Base-by-base conservation (phyloP, 148 eudicot genomes). In the Silene latifolia region DNA sequence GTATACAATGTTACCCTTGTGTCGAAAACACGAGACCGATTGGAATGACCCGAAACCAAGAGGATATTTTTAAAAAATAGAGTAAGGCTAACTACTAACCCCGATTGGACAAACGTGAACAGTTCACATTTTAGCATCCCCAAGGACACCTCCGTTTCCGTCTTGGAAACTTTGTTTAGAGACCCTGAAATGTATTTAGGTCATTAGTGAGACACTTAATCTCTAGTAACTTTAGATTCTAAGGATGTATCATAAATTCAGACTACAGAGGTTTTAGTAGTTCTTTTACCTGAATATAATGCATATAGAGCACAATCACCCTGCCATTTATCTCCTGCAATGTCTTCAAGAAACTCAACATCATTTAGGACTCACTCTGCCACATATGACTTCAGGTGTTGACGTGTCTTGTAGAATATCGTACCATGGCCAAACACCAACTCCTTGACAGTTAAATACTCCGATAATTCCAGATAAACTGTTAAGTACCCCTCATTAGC, bases 381-480 rank as follows among this genome's bases (percentile, higher is more conserved):
- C 83, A 7, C 83, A 73, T 1, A 83, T 71, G 23, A 74, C 63
- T 61, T 74, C 71, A 70, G 79, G 54, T 60, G 72, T 15, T 12
- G 67, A 60, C 44, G 44, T 59, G 23, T 72, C 83, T 44, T 63
- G 46, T 8, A 77, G 32, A 3, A 60, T 73, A 47, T 71, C 72
- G 60, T 79, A 78, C 74, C 85, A 24, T 51, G 89, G 87, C 89
- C 89, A 86, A 44, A 91, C 89, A 44, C 98, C 98, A 14, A 90
- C 98, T 12, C 98, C 97, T 80, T 91, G 95, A 80, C 98, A 93
- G 62, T 94, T 91, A 75, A 94, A 94, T 8, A 86, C 93, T 19
- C 98, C 98, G 1, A 91, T 72, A 46, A 94, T 97, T 42, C 93
- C 97, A 1, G 89, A 20, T 51, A 90, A 84, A 24, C 73, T 70